Percentiles rank a stretch among this genome's conserved stretches.
Evolutionary conservation across 441 rosid species (phyloP).

Genomic region (Erodium texanum): DNA sequence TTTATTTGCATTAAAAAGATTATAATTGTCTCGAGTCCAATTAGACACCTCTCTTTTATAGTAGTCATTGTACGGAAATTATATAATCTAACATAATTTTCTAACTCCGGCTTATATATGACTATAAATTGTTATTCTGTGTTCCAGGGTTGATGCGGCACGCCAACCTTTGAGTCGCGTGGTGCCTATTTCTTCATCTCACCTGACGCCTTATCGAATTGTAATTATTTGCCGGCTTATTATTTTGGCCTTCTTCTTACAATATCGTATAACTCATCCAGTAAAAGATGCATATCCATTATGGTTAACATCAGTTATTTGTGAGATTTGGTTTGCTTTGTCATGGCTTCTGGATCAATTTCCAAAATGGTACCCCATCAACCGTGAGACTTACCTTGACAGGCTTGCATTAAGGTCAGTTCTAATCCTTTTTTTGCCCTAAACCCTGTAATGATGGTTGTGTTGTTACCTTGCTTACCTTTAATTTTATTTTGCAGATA

Average conservation of each 20-base stretch:
- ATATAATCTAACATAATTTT: background rate
- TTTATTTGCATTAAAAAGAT: background rate
- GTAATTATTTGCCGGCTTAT: constrained; percentile 84
- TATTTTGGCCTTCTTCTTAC: constrained; percentile 80
- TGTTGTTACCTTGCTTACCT: background rate
- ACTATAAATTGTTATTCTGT: constrained; percentile 10
- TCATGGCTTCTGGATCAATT: constrained; percentile 99
- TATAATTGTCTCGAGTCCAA: background rate
- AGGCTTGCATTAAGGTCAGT: constrained; percentile 83
- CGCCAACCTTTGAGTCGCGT: constrained; percentile 93
- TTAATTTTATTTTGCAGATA: constrained; percentile 39
- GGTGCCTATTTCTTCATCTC: constrained; percentile 88
- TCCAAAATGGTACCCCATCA: constrained; percentile 96
- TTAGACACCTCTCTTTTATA: background rate
- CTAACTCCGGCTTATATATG: background rate
- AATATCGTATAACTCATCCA: constrained; percentile 92
- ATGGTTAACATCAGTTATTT: constrained; percentile 96
- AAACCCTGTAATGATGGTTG: background rate
- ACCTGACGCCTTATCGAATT: constrained; percentile 94
- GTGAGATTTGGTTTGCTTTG: constrained; percentile 98
- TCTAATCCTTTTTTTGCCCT: constrained; percentile 11
- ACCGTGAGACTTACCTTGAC: constrained; percentile 98
- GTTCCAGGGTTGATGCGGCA: constrained; percentile 85
- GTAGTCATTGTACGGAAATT: background rate
- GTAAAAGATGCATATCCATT: constrained; percentile 76